phyloP scores from a whole-genome alignment of 371 early-diverging fungal species.

The Mucor plumbeus region DNA sequence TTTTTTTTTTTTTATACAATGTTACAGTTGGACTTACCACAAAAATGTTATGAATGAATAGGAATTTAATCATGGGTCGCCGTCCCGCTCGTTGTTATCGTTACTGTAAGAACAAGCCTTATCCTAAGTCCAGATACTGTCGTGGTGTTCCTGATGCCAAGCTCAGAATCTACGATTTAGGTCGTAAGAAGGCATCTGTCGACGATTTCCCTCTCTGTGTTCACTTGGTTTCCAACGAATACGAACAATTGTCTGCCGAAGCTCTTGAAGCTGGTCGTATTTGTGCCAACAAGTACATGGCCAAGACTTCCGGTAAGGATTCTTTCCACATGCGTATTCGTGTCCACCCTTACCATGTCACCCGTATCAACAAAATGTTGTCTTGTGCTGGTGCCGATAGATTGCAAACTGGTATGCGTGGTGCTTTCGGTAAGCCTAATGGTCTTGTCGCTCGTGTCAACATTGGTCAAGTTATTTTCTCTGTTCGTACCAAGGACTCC shows the following conservation, averaged over 20 bases:
- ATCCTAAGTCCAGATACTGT: conserved; percentile 99
- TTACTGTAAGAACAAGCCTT: conserved; percentile 99
- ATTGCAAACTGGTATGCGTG: conserved; percentile 99
- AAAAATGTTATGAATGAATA: no score
- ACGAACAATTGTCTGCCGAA: conserved; percentile 99
- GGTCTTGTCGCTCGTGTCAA: conserved; percentile 99
- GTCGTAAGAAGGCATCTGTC: conserved; percentile 98
- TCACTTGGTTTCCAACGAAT: conserved; percentile 98
- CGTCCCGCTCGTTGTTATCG: conserved; percentile 99
- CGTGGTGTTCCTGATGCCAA: conserved; percentile 99
- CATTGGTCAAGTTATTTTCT: conserved; percentile 99
- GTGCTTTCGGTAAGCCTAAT: conserved; percentile 99
- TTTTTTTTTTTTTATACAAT: no score
- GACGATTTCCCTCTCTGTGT: conserved; percentile 98
- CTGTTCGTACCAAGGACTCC: conserved; percentile 97
- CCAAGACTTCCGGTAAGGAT: conserved; percentile 99
- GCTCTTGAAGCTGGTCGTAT: conserved; percentile 99
- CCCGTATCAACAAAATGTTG: conserved; percentile 99
- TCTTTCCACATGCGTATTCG: conserved; percentile 99
- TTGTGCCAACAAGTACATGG: conserved; percentile 99
- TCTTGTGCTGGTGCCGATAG: conserved; percentile 99
- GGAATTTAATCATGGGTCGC: conserved; percentile 84
- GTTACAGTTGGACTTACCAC: no score
- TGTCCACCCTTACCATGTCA: conserved; percentile 99
- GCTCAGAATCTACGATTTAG: conserved; percentile 99